Percentiles rank a stretch among this genome's conserved stretches.
These are phyloP conservation scores for Entoloma clypeatum DNA, from an alignment of 1,284 basidiomycete genomes.

Conservation along the genomic window DNA sequence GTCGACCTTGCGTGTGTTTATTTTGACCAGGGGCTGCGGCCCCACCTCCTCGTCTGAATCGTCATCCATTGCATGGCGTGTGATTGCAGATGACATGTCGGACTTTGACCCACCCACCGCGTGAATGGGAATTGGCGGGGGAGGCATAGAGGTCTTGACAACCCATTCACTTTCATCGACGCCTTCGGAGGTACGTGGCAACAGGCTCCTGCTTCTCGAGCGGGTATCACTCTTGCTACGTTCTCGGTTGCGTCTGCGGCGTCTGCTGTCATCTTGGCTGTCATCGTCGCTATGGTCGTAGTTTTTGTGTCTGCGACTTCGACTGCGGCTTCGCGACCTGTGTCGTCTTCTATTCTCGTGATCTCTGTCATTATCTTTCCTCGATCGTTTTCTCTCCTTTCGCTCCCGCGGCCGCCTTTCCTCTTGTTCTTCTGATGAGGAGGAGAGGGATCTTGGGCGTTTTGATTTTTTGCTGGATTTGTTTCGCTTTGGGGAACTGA, in stretches of 20 bases:
- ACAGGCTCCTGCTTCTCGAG: conserved; percentile 27
- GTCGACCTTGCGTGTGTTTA: conserved; percentile 49
- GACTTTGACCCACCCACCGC: conserved; percentile 7
- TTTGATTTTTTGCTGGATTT: conserved; percentile 62
- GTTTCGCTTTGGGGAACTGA: conserved; percentile 50
- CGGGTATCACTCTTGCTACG: conserved; percentile 18
- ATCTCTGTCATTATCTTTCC: conserved; percentile 51
- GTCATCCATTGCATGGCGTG: conserved; percentile 25
- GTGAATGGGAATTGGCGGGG: conserved; percentile 25
- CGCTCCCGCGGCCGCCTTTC: conserved; percentile 52
- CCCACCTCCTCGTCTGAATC: conserved; percentile 58
- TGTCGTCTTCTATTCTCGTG: conserved; percentile 41
- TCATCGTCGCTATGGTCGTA: conserved; percentile 43
- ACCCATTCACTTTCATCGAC: conserved; percentile 68
- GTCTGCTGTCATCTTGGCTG: conserved; percentile 33
- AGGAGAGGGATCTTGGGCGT: conserved; percentile 48
- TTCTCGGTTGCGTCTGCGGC: conserved; percentile 19
- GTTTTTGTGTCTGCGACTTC: conserved; percentile 34
- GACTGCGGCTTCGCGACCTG: conserved; percentile 27
- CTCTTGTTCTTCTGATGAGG: conserved; percentile 64
- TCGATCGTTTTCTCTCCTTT: conserved; percentile 57
- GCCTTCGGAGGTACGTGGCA: conserved; percentile 31
- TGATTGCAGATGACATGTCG: not conserved
- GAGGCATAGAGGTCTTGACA: conserved; percentile 49
- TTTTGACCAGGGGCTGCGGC: conserved; percentile 51